phyloP scores from a whole-genome alignment of 306 rosid species.

The Sicyos edulis region DNA sequence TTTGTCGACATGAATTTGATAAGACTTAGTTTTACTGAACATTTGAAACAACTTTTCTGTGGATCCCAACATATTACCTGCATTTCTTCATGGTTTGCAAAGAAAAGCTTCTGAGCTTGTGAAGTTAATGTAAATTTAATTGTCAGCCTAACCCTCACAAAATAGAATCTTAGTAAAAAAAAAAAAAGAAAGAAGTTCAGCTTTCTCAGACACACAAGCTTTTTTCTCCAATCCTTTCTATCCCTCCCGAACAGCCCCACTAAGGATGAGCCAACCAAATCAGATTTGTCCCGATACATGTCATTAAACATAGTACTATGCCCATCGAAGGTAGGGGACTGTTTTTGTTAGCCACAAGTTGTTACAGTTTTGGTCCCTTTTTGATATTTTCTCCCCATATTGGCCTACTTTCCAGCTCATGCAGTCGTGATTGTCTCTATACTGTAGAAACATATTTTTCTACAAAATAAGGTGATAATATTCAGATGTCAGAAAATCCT shows the following conservation, averaged over 20 bases:
- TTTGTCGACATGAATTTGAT: not conserved
- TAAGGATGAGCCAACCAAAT: slow-evolving; percentile 29
- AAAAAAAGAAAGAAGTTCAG: slow-evolving; percentile 13
- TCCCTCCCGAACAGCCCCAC: slow-evolving; percentile 16
- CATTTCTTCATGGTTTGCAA: slow-evolving; percentile 3
- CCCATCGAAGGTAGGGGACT: slow-evolving; percentile 37
- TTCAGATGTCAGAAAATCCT: slow-evolving; percentile 24
- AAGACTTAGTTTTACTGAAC: not conserved
- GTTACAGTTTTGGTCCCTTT: slow-evolving; percentile 31
- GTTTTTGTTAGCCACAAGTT: slow-evolving; percentile 29
- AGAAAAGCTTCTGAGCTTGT: not conserved
- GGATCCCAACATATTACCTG: not conserved
- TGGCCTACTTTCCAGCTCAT: slow-evolving; percentile 33
- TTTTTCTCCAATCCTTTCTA: slow-evolving; percentile 14
- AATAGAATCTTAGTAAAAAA: not conserved
- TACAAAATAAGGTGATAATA: slow-evolving; percentile 17
- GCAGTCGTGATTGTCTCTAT: slow-evolving; percentile 24
- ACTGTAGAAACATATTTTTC: slow-evolving; percentile 8
- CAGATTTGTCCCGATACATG: slow-evolving; percentile 19
- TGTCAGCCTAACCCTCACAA: slow-evolving; percentile 10
- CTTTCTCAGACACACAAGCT: slow-evolving; percentile 7
- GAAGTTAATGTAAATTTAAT: slow-evolving; percentile 10
- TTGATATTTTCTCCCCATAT: slow-evolving; percentile 24
- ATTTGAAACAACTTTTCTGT: not conserved
- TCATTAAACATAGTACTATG: slow-evolving; percentile 26